A percentile compares a stretch with the other conserved stretches of the same genome.
These are phyloP conservation scores for Leccinum rimulosum DNA, from an alignment of 768 basidiomycete species.

Conservation along the genomic window DNA sequence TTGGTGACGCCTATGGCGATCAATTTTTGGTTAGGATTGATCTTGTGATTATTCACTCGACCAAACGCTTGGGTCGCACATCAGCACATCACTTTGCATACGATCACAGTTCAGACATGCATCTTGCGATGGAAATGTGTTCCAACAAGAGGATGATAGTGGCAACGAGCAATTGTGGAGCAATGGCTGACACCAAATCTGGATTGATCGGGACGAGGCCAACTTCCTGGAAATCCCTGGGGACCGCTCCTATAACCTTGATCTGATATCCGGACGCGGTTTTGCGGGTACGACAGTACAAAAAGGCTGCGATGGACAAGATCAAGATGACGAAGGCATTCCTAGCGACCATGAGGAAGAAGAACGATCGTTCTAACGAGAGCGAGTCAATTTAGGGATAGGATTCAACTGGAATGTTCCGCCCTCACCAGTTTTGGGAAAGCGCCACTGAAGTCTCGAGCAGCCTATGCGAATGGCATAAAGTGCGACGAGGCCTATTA, in stretches of 20 bases:
- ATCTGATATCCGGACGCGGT: conserved; percentile 70
- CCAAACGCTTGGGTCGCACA: conserved; percentile 71
- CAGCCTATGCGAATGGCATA: conserved; percentile 67
- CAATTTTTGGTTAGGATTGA: conserved; percentile 90
- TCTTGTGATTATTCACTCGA: conserved; percentile 91
- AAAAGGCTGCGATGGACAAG: conserved; percentile 83
- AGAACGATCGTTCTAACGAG: conserved; percentile 58
- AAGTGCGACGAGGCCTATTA: conserved; percentile 67
- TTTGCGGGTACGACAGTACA: conserved; percentile 68
- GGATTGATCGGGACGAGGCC: conserved; percentile 43
- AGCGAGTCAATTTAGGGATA: conserved; percentile 1
- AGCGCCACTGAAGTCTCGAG: conserved; percentile 49
- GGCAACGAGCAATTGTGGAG: conserved; percentile 73
- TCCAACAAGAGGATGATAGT: conserved; percentile 90
- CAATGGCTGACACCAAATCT: conserved; percentile 63
- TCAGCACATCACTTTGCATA: conserved; percentile 9
- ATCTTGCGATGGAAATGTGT: conserved; percentile 97
- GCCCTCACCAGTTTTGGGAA: conserved; percentile 56
- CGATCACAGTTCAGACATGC: conserved; percentile 39
- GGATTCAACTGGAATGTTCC: not conserved
- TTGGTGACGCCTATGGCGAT: conserved; percentile 98
- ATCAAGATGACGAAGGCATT: conserved; percentile 88
- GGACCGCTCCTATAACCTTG: conserved; percentile 80
- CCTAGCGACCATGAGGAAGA: conserved; percentile 74
- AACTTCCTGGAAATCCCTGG: conserved; percentile 73